Conservation (phyloP, 352 stramenopile genomes). For the Phytophthora citrophthora region DNA sequence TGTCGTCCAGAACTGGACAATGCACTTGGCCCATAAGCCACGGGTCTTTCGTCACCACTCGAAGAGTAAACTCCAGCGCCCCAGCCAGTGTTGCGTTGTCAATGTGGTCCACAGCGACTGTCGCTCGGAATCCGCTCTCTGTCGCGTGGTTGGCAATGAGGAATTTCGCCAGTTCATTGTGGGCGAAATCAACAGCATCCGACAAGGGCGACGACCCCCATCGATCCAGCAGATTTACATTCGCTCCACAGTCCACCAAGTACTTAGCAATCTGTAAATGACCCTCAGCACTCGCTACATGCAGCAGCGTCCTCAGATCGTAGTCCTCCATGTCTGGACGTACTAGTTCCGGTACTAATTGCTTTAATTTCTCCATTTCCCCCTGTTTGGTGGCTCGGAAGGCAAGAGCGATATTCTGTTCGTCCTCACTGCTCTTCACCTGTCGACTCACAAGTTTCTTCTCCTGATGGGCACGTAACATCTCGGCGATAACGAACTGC, state of each 20-base stretch:
- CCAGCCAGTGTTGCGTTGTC: constrained; percentile 59
- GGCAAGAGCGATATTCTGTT: constrained; percentile 52
- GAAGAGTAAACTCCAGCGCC: constrained; percentile 74
- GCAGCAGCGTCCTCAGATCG: constrained; percentile 71
- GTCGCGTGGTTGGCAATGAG: constrained; percentile 67
- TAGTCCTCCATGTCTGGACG: constrained; percentile 78
- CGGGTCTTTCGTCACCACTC: constrained; percentile 65
- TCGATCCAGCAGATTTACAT: constrained; percentile 82
- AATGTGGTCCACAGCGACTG: constrained; percentile 66
- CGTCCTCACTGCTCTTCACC: constrained; percentile 41
- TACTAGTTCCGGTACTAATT: constrained; percentile 64
- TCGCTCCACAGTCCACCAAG: constrained; percentile 70
- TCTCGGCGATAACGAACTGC: constrained; percentile 58
- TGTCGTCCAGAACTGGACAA: constrained; percentile 67
- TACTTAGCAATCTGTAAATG: constrained; percentile 63
- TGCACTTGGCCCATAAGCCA: constrained; percentile 83
- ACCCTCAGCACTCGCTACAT: constrained; percentile 78
- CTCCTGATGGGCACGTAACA: constrained; percentile 69
- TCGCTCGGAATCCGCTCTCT: constrained; percentile 64
- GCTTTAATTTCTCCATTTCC: constrained; percentile 50
- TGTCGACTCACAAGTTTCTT: constrained; percentile 45
- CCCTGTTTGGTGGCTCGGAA: constrained; percentile 67
- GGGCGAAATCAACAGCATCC: constrained; percentile 79
- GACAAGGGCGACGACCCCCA: constrained; percentile 79
- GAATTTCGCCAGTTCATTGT: constrained; percentile 77